Evolutionary conservation across 176 grass and related monocot genomes (phyloP), one percentile per base, ranked within the genome.

Genomic region (Thinopyrum elongatum): DNA sequence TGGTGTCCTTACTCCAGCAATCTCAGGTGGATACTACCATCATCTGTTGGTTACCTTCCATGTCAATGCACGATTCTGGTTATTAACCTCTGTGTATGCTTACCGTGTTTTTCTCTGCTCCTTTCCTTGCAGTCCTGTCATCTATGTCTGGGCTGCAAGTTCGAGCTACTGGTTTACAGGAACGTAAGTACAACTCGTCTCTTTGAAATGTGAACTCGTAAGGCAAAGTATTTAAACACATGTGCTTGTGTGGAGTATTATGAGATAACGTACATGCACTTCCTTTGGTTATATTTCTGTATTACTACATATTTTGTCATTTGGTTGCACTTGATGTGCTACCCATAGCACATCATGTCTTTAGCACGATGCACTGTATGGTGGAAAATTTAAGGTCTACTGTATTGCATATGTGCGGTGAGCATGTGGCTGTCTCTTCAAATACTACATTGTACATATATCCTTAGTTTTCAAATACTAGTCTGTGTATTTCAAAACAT

Each of bases 141-240:
- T 96, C 97, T 64, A 93, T 99, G 82, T 99, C 94, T 92, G 97
- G 97, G 72, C 86, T 99, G 71, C 88, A 96, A 88, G 88, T 93
- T 81, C 90, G 83, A 84, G 88, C 92, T 66, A 91, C 81, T 76
- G 27, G 77, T 70, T 92, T 99, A 85, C 78, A 74, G 17, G 79
- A 92, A 81, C 66, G 97, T 99, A 92, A 92, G 88, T 89, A 87
- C 8, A 86, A 55, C 29, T 65, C 66, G 53, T 80, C 19, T 62
- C 5, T 70, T 13, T 74, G 29, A 81, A 80, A 13, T 76, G 73
- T 79, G 47, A 77, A 80, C 51, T 83, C 29, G 49, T 51, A 83
- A 65, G 26, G 71, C 58, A 42, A 34, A 53, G 47, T 53, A 53
- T 44, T 85, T 59, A 34, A 34, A 66, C 44, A 28, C 22, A 47